Evolutionary conservation across 208 protist species (phyloP).

Genomic region (Acanthamoeba castellanii): DNA sequence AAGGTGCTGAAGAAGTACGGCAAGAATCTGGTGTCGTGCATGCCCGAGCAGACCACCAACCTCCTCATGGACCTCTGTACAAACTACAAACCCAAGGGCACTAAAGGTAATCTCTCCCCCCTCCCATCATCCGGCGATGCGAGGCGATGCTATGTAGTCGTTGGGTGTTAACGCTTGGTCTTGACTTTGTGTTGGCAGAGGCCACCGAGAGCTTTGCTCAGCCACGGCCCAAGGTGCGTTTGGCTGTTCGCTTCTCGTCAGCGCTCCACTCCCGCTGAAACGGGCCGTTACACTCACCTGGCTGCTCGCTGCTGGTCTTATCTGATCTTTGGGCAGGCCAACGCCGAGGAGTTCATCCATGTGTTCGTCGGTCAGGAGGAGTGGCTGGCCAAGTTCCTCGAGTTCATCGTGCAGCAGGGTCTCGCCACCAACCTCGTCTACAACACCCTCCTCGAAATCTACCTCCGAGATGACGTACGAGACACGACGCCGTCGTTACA

Average conservation of each 20-base stretch:
- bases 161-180: not conserved
- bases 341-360: slow-evolving; percentile 93
- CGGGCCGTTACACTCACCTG: not conserved
- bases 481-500: slow-evolving; percentile 63
- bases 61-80: slow-evolving; percentile 88
- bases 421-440: slow-evolving; percentile 90
- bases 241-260: not conserved
- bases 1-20: slow-evolving; percentile 92
- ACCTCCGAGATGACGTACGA: slow-evolving; percentile 89
- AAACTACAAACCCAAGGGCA: slow-evolving; percentile 81
- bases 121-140: not conserved
- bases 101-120: not conserved
- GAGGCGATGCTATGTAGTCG: not conserved
- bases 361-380: slow-evolving; percentile 93
- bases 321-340: slow-evolving; percentile 24
- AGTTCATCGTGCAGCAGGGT: slow-evolving; percentile 88
- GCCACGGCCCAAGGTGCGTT: slow-evolving; percentile 37
- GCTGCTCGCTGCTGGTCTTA: too few species aligned
- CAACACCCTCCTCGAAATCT: slow-evolving; percentile 97
- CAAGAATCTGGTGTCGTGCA: slow-evolving; percentile 86
- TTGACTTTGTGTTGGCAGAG: not conserved
- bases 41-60: slow-evolving; percentile 85
- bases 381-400: slow-evolving; percentile 94
- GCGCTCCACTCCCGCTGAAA: not conserved
- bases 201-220: slow-evolving; percentile 26